Percentiles rank a stretch among this genome's conserved stretches.
Evolutionary conservation across 2,329 filamentous ascomycete genomes (phyloP).

Genomic region (Tympanopsis confertula): DNA sequence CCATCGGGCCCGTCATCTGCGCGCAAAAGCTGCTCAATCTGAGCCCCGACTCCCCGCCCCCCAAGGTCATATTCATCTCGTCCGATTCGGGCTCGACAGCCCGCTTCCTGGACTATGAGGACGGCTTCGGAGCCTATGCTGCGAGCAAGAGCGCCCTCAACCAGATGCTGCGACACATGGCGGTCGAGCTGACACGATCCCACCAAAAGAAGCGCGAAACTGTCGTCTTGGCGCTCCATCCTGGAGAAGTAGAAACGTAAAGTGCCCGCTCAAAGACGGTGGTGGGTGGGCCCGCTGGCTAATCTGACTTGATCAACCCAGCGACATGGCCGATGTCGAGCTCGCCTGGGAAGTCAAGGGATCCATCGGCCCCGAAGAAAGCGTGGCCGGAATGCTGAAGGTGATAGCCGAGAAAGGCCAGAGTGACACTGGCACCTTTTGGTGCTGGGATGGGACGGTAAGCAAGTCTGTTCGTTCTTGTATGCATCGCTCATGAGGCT

Average conservation of each 20-base stretch:
- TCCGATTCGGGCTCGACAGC: slow-evolving; percentile 40
- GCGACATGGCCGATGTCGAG: slow-evolving; percentile 39
- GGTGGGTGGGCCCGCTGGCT: slow-evolving; percentile 1
- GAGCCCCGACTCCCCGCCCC: slow-evolving; percentile 3
- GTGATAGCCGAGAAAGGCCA: slow-evolving; percentile 35
- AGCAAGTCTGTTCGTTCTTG: slow-evolving; percentile 3
- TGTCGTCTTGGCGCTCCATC: slow-evolving; percentile 40
- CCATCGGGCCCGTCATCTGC: slow-evolving; percentile 43
- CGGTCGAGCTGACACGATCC: slow-evolving; percentile 38
- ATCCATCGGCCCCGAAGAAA: slow-evolving; percentile 34
- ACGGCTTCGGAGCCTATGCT: slow-evolving; percentile 43
- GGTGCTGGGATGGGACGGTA: slow-evolving; percentile 41
- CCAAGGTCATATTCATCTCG: slow-evolving; percentile 40
- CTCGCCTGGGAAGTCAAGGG: slow-evolving; percentile 38
- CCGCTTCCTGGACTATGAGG: slow-evolving; percentile 39
- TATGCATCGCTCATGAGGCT: neutral
- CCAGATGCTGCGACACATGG: slow-evolving; percentile 41
- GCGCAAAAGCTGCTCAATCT: slow-evolving; percentile 36
- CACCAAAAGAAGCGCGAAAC: slow-evolving; percentile 24
- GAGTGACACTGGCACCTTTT: slow-evolving; percentile 39
- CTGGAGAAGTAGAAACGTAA: slow-evolving; percentile 41
- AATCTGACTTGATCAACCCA: slow-evolving; percentile 10
- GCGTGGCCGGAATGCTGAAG: slow-evolving; percentile 33
- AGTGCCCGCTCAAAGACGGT: slow-evolving; percentile 4
- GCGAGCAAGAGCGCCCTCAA: slow-evolving; percentile 46